phyloP scores from a whole-genome alignment of 352 stramenopile species.

The Pythium aristosporum region DNA sequence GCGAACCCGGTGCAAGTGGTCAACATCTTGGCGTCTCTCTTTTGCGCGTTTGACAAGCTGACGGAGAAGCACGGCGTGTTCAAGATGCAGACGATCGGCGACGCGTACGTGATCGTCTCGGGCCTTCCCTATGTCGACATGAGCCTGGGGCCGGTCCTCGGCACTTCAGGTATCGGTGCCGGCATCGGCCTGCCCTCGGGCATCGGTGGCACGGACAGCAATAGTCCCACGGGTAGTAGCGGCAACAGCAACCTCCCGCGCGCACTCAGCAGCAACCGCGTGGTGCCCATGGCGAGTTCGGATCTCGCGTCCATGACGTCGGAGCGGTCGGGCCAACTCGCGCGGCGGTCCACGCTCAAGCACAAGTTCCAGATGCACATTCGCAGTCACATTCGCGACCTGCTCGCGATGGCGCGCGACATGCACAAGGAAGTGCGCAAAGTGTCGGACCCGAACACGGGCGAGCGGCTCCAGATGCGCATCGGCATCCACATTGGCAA shows the following conservation, averaged over 20 bases:
- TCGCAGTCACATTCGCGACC: conserved; percentile 74
- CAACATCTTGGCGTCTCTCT: conserved; percentile 90
- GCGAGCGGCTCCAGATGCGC: conserved; percentile 82
- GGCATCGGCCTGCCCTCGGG: not conserved
- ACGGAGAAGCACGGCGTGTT: conserved; percentile 91
- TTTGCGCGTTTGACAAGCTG: conserved; percentile 91
- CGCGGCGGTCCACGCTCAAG: conserved; percentile 67
- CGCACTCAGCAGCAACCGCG: conserved; percentile 43
- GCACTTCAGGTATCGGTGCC: not conserved
- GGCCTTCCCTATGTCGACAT: conserved; percentile 86
- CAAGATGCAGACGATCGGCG: conserved; percentile 93
- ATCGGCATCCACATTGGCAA: conserved; percentile 88
- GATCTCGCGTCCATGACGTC: conserved; percentile 22
- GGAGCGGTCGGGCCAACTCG: conserved; percentile 21
- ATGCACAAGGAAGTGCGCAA: conserved; percentile 89
- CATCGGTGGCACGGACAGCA: conserved; percentile 4
- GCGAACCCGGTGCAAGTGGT: conserved; percentile 86
- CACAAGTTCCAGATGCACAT: conserved; percentile 84
- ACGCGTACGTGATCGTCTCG: conserved; percentile 91
- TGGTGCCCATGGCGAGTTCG: conserved; percentile 39
- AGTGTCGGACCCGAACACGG: conserved; percentile 81
- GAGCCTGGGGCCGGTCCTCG: conserved; percentile 63
- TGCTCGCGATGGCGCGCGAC: conserved; percentile 78
- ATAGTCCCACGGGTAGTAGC: conserved; percentile 8
- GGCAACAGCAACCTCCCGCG: conserved; percentile 6